Evolutionary conservation across 1,139 yeast species (phyloP), one percentile per base, ranked within the genome.

Genomic region (Suhomyces terraborum): DNA sequence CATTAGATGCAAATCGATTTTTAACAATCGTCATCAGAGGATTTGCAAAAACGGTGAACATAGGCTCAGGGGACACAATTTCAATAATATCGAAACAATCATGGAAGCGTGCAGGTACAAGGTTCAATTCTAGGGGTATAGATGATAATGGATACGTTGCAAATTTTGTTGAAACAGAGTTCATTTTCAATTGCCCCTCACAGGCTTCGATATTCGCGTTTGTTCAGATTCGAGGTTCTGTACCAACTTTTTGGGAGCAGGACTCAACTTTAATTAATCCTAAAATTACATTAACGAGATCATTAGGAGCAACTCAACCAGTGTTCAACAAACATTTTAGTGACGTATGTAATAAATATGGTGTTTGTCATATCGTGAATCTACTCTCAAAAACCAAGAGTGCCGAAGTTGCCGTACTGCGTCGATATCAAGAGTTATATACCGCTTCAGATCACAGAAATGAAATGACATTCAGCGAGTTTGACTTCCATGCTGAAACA

Each of bases 231-330:
- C 73, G 99, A 60, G 99, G 99, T 3, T 86, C 96, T 12, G 93
- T 93, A 3, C 98, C 99, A 0, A 75, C 94, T 1, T 94, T 94
- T 58, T 94, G 98, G 98, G 98, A 94, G 59, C 99, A 94, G 61
- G 98, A 91, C 55, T 82, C 95, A 1, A 84, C 88, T 9, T 65
- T 83, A 41, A 84, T 93, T 13, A 82, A 83, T 51, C 91, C 94
- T 14, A 93, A 91, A 59, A 88, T 93, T 37, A 85, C 87, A 27
- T 75, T 94, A 9, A 89, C 97, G 0, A 73, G 98, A 53, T 87
- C 96, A 1, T 65, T 77, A 20, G 98, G 89, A 50, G 98, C 98
- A 0, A 83, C 98, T 0, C 96, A 88, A 55, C 95, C 96, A 0
- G 80, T 93, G 1, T 91, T 93, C 56, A 82, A 86, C 51, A 75